These are phyloP conservation scores for Phytopythium sindhum DNA, from an alignment of 352 stramenopile species.

Conservation along the genomic window DNA sequence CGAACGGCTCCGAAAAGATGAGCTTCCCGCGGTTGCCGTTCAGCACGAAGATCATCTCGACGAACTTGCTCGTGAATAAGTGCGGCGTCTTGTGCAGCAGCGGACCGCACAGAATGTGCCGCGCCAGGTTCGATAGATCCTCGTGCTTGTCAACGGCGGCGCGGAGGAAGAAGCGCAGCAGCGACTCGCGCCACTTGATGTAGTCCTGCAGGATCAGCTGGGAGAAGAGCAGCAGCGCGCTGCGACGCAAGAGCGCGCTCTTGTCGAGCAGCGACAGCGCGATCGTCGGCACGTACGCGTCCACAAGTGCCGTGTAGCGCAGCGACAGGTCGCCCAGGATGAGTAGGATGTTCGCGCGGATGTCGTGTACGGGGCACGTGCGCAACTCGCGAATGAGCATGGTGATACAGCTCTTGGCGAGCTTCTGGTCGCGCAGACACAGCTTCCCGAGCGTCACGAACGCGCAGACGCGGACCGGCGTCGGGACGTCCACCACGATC, in stretches of 20 bases:
- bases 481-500: constrained; percentile 39
- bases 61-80: constrained; percentile 96
- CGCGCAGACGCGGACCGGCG: constrained; percentile 86
- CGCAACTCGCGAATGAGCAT: constrained; percentile 94
- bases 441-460: constrained; percentile 95
- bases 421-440: constrained; percentile 91
- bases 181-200: constrained; percentile 96
- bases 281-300: constrained; percentile 95
- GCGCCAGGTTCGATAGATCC: constrained; percentile 90
- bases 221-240: constrained; percentile 94
- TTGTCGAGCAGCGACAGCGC: constrained; percentile 90
- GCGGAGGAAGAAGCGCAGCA: constrained; percentile 95
- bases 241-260: constrained; percentile 89
- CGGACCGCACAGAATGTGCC: constrained; percentile 90
- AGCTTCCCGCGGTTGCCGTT: constrained; percentile 80
- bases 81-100: constrained; percentile 91
- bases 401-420: constrained; percentile 93
- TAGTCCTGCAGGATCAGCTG: constrained; percentile 97
- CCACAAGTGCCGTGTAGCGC: constrained; percentile 95
- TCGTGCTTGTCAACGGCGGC: constrained; percentile 93
- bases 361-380: constrained; percentile 72
- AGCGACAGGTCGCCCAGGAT: constrained; percentile 96
- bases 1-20: constrained; percentile 59
- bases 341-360: constrained; percentile 96
- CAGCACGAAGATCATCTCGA: constrained; percentile 96